Evolutionary conservation across 805 yeast species (phyloP).

Genomic region (Candida caryicola): DNA sequence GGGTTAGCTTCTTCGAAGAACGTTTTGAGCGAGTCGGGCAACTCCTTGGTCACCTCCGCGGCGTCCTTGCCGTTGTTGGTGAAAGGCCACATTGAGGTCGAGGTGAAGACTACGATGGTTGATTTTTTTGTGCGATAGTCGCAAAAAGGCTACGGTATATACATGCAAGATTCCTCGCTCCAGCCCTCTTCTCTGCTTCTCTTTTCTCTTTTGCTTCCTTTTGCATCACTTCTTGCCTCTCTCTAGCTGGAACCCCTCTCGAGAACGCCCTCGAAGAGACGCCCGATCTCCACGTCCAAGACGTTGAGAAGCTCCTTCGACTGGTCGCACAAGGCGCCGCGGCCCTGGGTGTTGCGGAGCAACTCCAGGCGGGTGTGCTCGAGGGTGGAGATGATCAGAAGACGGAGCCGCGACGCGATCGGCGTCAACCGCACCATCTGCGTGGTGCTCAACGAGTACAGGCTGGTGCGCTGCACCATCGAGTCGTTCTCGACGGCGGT

Average conservation of each 20-base stretch:
- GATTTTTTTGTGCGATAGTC: background rate
- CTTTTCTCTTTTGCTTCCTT: background rate
- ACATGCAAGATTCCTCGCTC: background rate
- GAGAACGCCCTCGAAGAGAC: conserved; percentile 38
- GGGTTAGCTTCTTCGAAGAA: conserved; percentile 34
- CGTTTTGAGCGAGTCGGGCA: conserved; percentile 31
- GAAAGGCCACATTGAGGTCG: conserved; percentile 29
- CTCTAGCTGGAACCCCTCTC: conserved; percentile 25
- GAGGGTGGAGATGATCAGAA: conserved; percentile 31
- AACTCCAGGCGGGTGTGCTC: conserved; percentile 16
- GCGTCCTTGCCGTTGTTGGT: conserved; percentile 19
- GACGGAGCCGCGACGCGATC: conserved; percentile 52
- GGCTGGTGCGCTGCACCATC: background rate
- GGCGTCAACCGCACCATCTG: conserved; percentile 51
- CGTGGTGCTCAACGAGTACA: conserved; percentile 42
- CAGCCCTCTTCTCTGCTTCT: background rate
- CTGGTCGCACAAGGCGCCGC: background rate
- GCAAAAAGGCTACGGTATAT: background rate
- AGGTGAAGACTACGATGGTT: background rate
- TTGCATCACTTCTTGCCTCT: too few relatives aligned
- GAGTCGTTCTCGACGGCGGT: conserved; percentile 16
- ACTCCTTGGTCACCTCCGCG: conserved; percentile 28
- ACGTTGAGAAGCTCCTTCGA: conserved; percentile 9
- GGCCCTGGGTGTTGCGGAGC: conserved; percentile 2
- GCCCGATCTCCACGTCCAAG: conserved; percentile 36